phyloP scores from a whole-genome alignment of 768 basidiomycete species.

The Tylopilus vinaceipallidus region DNA sequence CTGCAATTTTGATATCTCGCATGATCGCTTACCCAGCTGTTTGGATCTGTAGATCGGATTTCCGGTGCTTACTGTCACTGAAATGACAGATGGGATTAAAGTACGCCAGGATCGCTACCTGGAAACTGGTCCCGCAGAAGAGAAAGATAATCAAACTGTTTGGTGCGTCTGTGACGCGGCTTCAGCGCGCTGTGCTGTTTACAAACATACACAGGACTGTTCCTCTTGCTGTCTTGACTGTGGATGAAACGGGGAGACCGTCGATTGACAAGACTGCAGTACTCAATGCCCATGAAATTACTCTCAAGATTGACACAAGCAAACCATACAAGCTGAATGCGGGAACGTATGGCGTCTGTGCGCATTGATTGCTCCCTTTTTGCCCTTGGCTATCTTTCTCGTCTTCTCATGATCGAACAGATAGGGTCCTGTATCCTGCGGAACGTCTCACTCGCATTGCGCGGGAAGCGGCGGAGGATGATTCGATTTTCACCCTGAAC shows the following conservation, averaged over 20 bases:
- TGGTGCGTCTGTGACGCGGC: slow-evolving; percentile 50
- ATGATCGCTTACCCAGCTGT: neutral
- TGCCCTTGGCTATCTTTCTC: neutral
- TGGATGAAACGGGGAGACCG: slow-evolving; percentile 55
- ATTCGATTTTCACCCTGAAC: slow-evolving; percentile 69
- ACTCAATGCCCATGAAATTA: slow-evolving; percentile 65
- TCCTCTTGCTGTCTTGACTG: slow-evolving; percentile 71
- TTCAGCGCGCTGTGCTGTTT: neutral
- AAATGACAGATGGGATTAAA: slow-evolving; percentile 65
- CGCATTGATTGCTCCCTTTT: slow-evolving; percentile 32
- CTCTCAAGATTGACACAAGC: slow-evolving; percentile 68
- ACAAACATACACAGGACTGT: no score
- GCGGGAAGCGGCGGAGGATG: slow-evolving; percentile 65
- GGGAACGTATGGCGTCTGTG: slow-evolving; percentile 86
- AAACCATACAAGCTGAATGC: slow-evolving; percentile 89
- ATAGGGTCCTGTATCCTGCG: slow-evolving; percentile 83
- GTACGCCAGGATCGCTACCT: slow-evolving; percentile 92
- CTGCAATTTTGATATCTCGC: neutral
- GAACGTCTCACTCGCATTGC: slow-evolving; percentile 79
- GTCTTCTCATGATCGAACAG: slow-evolving; percentile 35
- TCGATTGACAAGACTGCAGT: slow-evolving; percentile 60
- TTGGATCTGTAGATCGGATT: slow-evolving; percentile 60
- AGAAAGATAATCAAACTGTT: slow-evolving; percentile 82
- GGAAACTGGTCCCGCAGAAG: slow-evolving; percentile 74
- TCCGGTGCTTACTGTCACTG: slow-evolving; percentile 86